Base-by-base conservation (phyloP, 208 protist genomes). In the Wallacemonas sp. region DNA sequence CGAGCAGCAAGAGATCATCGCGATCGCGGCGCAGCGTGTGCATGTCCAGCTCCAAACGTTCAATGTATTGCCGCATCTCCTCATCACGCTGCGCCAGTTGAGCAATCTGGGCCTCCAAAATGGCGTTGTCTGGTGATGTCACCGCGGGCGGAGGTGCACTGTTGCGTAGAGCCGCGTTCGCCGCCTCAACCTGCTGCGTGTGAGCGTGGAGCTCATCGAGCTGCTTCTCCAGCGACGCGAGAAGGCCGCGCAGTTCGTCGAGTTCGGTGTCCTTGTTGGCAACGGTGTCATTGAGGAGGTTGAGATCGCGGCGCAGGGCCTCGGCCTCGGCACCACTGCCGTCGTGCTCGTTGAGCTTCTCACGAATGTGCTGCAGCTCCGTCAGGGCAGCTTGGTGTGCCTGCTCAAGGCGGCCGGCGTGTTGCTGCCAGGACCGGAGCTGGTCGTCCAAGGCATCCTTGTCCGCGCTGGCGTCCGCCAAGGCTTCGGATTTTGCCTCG, bases 1-100 rank as follows among this genome's bases (percentile, higher is more conserved):
- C 80, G 5, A 92, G 60, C 23, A 92, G 39, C 24, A 92, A 69
- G 49, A 89, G 34, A 1, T 85, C 72, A 33, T 78, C 76, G 14
- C 83, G 78, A 29, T 92, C 85, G 3, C 68, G 30, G n/a, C 19
- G 67, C 44, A 85, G 27, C 6, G 30, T 23, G 21, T 72, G 66
- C 2, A 83, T 32, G 2, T 74, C 33, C 2, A 34, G 32, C 55
- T 66, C 61, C 16, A 76, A 47, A 0, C 34, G 61, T 19, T 21
- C 60, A 11, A 24, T 38, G 23, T 80, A 57, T 2, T 61, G 33
- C 36, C 52, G 47, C 24, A 63, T 38, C 29, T 24, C 26, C 9
- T 33, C 38, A 21, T 63, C 34, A 5, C 21, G 34, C 57, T 63
- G 39, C 29, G 23, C 1, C 5, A 63, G 61, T n/a, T 12, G 9